phyloP scores from a whole-genome alignment of 106 monocot genomes.

The Acorus calamus region DNA sequence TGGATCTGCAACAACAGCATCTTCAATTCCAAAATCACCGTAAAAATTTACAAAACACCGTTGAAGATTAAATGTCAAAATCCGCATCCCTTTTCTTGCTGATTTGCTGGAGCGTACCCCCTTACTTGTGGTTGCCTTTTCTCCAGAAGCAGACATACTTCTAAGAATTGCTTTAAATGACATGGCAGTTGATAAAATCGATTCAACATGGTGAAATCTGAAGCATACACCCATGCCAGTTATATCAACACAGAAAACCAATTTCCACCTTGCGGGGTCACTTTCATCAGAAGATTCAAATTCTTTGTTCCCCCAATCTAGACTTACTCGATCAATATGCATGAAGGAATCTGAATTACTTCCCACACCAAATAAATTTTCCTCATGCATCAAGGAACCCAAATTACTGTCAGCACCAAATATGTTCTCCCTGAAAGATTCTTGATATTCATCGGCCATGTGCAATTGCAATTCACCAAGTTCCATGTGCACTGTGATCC shows the following conservation, averaged over 20 bases:
- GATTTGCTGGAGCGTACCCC: slow-evolving; percentile 29
- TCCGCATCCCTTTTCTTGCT: slow-evolving; percentile 32
- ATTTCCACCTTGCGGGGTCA: slow-evolving; percentile 20
- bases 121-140: slow-evolving; percentile 28
- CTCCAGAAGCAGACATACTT: slow-evolving; percentile 35
- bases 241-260: slow-evolving; percentile 51
- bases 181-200: slow-evolving; percentile 31
- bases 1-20: slow-evolving; percentile 71
- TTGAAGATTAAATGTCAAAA: slow-evolving; percentile 60
- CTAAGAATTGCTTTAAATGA: slow-evolving; percentile 53
- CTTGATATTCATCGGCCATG: slow-evolving; percentile 49
- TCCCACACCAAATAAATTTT: slow-evolving; percentile 65
- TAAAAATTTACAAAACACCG: slow-evolving; percentile 58
- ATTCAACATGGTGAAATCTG: slow-evolving; percentile 59
- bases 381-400: slow-evolving; percentile 2
- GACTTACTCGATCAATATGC: slow-evolving; percentile 51
- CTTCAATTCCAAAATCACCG: slow-evolving; percentile 61
- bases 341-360: slow-evolving; percentile 50
- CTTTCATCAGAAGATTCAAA: slow-evolving; percentile 35
- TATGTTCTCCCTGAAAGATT: slow-evolving; percentile 13
- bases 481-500: slow-evolving; percentile 60
- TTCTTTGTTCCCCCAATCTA: slow-evolving; percentile 68
- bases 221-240: slow-evolving; percentile 58
- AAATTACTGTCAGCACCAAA: no score
- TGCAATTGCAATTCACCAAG: slow-evolving; percentile 72